Percentiles rank a stretch among this genome's conserved stretches.
phyloP scores from a whole-genome alignment of 805 yeast species.

The Isabelozyma heimii region DNA sequence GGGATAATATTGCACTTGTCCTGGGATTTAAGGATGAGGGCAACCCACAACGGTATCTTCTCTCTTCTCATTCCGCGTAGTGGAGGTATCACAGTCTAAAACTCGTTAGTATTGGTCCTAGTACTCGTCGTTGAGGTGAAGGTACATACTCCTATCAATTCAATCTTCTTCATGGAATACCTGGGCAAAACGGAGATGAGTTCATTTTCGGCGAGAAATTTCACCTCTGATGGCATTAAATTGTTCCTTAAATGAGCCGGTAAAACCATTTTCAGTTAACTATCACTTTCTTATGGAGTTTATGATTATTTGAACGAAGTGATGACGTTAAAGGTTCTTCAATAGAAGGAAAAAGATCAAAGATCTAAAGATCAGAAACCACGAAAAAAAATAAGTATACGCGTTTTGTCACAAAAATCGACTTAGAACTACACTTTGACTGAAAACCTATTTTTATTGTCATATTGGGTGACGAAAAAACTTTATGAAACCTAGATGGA shows the following conservation, averaged over 20 bases:
- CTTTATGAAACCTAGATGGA: too few relatives aligned
- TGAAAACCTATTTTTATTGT: too few relatives aligned
- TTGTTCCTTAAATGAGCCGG: conserved; percentile 53
- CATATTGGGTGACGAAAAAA: too few relatives aligned
- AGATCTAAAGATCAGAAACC: too few relatives aligned
- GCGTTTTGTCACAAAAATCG: too few relatives aligned
- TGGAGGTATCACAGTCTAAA: conserved; percentile 50
- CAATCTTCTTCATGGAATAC: conserved; percentile 62
- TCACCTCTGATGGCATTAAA: conserved; percentile 74
- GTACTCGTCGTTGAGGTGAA: neutral
- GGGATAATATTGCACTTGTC: conserved; percentile 81
- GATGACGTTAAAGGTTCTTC: too few relatives aligned
- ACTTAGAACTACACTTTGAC: too few relatives aligned
- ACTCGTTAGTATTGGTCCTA: conserved; percentile 5
- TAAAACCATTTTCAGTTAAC: conserved; percentile 51
- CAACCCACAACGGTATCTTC: conserved; percentile 84
- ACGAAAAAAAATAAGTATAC: too few relatives aligned
- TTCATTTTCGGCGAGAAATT: conserved; percentile 83
- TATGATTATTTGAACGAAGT: too few relatives aligned
- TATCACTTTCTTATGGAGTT: neutral
- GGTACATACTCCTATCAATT: conserved; percentile 57
- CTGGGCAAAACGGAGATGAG: conserved; percentile 74
- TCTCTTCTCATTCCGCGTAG: conserved; percentile 66
- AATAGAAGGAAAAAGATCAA: too few relatives aligned
- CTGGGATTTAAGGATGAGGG: conserved; percentile 77